These are phyloP conservation scores for Ustilago trichophora DNA, from an alignment of 1,284 basidiomycete genomes.

Conservation along the genomic window DNA sequence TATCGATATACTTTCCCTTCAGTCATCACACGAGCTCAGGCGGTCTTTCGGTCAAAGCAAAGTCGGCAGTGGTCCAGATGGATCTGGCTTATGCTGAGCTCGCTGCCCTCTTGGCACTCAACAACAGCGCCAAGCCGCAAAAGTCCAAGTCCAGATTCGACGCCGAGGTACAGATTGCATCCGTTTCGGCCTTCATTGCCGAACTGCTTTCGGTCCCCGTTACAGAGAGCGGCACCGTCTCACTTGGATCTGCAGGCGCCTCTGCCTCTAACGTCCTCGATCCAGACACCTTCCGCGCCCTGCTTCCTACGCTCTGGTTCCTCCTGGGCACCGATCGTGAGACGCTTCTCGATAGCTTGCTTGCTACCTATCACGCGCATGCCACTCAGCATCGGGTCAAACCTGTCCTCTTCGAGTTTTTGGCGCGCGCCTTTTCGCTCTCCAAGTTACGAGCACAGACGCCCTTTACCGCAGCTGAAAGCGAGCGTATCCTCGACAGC, in stretches of 20 bases:
- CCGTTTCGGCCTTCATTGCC: slow-evolving; percentile 36
- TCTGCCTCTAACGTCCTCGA: slow-evolving; percentile 25
- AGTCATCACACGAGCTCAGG: slow-evolving; percentile 30
- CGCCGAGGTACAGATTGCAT: slow-evolving; percentile 32
- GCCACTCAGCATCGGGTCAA: slow-evolving; percentile 32
- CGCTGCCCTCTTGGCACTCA: slow-evolving; percentile 36
- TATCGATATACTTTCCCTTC: slow-evolving; percentile 54
- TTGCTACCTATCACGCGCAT: slow-evolving; percentile 27
- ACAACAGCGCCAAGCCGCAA: neutral
- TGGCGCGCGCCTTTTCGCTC: slow-evolving; percentile 38
- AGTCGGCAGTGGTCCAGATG: slow-evolving; percentile 32
- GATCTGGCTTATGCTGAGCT: slow-evolving; percentile 51
- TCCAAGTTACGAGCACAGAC: slow-evolving; percentile 13
- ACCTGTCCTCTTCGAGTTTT: slow-evolving; percentile 46
- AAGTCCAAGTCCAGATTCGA: slow-evolving; percentile 37
- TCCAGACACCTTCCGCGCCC: slow-evolving; percentile 34
- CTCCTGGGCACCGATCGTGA: slow-evolving; percentile 37
- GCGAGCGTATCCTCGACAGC: slow-evolving; percentile 12
- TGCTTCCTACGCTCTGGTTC: slow-evolving; percentile 55
- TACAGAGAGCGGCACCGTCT: slow-evolving; percentile 25
- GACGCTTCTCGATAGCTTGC: slow-evolving; percentile 27
- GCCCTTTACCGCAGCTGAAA: slow-evolving; percentile 7
- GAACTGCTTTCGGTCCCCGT: slow-evolving; percentile 21
- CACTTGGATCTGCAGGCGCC: slow-evolving; percentile 19
- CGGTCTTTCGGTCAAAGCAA: slow-evolving; percentile 32